A percentile compares a stretch with the other conserved stretches of the same genome.
These are phyloP conservation scores for Backusella morwellensis DNA, from an alignment of 192 early-diverging fungal species.

Conservation along the genomic window DNA sequence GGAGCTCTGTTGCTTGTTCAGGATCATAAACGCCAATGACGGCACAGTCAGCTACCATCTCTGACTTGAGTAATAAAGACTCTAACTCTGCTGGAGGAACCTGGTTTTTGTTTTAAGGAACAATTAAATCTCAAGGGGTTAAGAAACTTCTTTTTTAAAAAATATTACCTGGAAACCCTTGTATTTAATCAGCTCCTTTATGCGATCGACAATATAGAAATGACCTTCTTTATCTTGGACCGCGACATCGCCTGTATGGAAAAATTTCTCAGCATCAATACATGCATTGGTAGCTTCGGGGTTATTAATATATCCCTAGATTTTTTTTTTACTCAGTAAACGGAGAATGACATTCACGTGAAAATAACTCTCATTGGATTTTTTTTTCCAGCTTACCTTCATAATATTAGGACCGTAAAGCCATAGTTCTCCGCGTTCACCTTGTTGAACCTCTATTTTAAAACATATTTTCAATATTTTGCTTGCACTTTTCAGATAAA, in stretches of 20 bases:
- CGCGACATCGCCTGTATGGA: slow-evolving; percentile 59
- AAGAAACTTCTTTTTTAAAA: not conserved
- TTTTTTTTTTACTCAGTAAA: not conserved
- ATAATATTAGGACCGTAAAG: slow-evolving; percentile 74
- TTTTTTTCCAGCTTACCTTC: slow-evolving; percentile 39
- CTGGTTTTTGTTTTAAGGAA: not conserved
- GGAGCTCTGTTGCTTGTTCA: slow-evolving; percentile 71
- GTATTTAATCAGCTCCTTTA: slow-evolving; percentile 54
- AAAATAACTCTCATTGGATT: not conserved
- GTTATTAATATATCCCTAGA: slow-evolving; percentile 41
- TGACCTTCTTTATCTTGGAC: slow-evolving; percentile 48
- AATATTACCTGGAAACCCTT: slow-evolving; percentile 61
- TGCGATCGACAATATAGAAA: slow-evolving; percentile 72
- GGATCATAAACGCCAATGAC: slow-evolving; percentile 67
- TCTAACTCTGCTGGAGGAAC: slow-evolving; percentile 66
- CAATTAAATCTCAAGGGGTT: not conserved
- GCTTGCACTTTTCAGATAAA: not conserved
- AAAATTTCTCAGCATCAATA: slow-evolving; percentile 48
- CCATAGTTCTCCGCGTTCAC: slow-evolving; percentile 79
- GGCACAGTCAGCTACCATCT: slow-evolving; percentile 57
- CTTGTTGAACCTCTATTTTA: slow-evolving; percentile 44
- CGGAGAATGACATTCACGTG: not conserved
- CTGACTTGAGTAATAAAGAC: slow-evolving; percentile 34
- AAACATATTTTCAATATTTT: not conserved
- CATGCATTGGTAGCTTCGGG: slow-evolving; percentile 38